These are phyloP conservation scores for Hydrangea macrophylla DNA, from an alignment of 148 eudicot species.

Conservation along the genomic window DNA sequence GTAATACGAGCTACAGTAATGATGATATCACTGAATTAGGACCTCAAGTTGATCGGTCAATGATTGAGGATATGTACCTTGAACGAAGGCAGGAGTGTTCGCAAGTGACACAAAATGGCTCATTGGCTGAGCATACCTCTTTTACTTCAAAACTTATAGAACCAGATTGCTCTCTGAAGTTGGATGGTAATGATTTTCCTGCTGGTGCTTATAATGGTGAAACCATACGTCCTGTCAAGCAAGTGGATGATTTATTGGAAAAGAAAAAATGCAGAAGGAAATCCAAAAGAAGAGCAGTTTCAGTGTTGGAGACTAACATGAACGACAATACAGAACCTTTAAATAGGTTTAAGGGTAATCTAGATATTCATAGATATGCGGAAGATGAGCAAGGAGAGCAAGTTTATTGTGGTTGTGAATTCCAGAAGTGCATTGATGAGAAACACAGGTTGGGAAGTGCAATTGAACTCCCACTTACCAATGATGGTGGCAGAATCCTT, in stretches of 20 bases:
- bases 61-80: constrained; percentile 24
- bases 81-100: constrained; percentile 19
- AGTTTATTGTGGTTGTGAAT: constrained; percentile 12
- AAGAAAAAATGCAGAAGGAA: constrained; percentile 37
- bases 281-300: constrained; percentile 48
- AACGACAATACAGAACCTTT: constrained; percentile 15
- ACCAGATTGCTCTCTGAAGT: constrained; percentile 16
- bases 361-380: constrained; percentile 13
- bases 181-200: constrained; percentile 12
- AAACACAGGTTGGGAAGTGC: constrained; percentile 5
- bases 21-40: constrained; percentile 37
- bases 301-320: constrained; percentile 30
- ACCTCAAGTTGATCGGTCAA: constrained; percentile 31
- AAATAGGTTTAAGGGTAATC: constrained; percentile 20
- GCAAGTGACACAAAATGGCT: constrained; percentile 26
- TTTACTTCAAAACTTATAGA: constrained; percentile 16
- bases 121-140: constrained; percentile 24
- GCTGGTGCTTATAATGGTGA: constrained; percentile 21
- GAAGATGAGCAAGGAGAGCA: constrained; percentile 23
- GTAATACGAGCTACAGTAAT: constrained; percentile 67
- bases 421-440: constrained; percentile 12
- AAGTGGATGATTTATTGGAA: constrained; percentile 32
- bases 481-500: constrained; percentile 13
- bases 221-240: constrained; percentile 12
- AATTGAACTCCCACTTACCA: constrained; percentile 10